Evolutionary conservation across 73 alveolate species (phyloP), one percentile per base, ranked within the genome.

Genomic region (Paraurostyla sp.): DNA sequence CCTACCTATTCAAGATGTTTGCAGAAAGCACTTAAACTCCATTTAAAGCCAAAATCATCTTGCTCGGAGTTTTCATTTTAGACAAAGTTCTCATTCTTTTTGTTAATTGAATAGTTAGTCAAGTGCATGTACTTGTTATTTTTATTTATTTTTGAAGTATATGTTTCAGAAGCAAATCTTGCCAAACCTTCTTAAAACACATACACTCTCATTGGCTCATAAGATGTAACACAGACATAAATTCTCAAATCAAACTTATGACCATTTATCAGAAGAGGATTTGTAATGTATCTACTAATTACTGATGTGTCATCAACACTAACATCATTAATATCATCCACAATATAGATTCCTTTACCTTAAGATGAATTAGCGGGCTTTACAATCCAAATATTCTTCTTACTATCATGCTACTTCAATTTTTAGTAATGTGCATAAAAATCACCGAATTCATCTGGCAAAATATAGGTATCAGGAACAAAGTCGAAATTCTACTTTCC

Each of bases 401-500:
- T 94, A 52, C 68, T 80, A 52, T 87, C 92, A 62, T 60, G 95
- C 71, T 60, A 38, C 63, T 88, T 91, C 87, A 87, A 69, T 68
- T 68, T 54, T 54, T 92, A 88, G 58, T 88, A 96, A 69, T 92
- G 95, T 38, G 95, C 88, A 50, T 88, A 92, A 87, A 96, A 96
- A 52, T 90, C 94, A 2, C 96, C 88, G 76, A 87, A 90, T 51
- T 96, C 99, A 62, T 96, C 98, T 46, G 99, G 99, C 11, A 96
- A 45, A 15, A 96, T 91, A 69, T 90, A 96, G 18, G 98, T 94
- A 58, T 94, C 95, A 18, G 99, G 99, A 23, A 96, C 71, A 48
- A 96, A 83, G 91, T 94, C 93, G 57, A 88, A 92, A 76, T 90
- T 87, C 51, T 91, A 94, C 0, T 89, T 62, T 0, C 95, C 96